phyloP scores from a whole-genome alignment of 345 rosid species.

The Heritiera littoralis region DNA sequence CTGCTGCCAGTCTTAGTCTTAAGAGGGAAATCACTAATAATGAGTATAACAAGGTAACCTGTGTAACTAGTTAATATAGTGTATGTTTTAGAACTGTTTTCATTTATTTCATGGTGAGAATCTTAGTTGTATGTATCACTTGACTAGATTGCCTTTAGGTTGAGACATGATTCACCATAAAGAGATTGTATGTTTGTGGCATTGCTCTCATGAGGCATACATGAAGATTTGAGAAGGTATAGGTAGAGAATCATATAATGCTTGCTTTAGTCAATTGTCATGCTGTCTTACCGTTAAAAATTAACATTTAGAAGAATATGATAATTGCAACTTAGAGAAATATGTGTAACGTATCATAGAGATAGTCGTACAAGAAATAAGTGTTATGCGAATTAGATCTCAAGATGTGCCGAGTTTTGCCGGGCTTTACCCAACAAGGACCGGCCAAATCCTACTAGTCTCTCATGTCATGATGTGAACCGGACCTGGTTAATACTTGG shows the following conservation, averaged over 20 bases:
- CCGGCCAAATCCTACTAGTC: neutral
- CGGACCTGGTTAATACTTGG: neutral
- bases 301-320: neutral
- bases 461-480: neutral
- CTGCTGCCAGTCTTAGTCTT: conserved; percentile 49
- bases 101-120: neutral
- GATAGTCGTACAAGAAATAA: neutral
- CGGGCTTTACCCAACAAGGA: neutral
- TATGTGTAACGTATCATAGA: neutral
- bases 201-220: neutral
- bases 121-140: neutral
- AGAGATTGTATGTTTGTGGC: neutral
- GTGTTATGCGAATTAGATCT: neutral
- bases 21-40: conserved; percentile 42
- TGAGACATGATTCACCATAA: neutral
- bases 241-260: neutral
- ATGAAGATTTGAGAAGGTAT: neutral
- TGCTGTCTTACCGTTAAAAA: neutral
- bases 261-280: neutral
- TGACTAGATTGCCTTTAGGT: neutral
- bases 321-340: neutral
- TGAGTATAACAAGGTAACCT: conserved; percentile 66
- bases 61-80: conserved; percentile 2
- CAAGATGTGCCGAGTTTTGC: neutral
- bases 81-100: neutral